A percentile compares a stretch with the other conserved stretches of the same genome.
Conservation (phyloP, 768 basidiomycete genomes). For the Termitomyces sp. region DNA sequence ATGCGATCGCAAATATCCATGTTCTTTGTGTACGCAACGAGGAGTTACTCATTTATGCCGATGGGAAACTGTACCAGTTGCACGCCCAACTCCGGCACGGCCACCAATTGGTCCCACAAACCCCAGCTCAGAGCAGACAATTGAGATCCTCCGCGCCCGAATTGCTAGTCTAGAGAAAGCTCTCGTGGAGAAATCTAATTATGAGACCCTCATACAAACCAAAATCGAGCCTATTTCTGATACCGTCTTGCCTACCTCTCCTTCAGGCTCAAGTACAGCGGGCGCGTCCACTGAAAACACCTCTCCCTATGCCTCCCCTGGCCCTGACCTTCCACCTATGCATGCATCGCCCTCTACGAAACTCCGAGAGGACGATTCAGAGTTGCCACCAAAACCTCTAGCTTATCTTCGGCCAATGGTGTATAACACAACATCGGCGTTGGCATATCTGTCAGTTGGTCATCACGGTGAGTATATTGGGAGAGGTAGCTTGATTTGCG, state of each 20-base stretch:
- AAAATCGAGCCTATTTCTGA: slow-evolving; percentile 15
- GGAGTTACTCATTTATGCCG: slow-evolving; percentile 45
- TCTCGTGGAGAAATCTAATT: slow-evolving; percentile 19
- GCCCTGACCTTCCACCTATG: slow-evolving; percentile 13
- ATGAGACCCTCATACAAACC: slow-evolving; percentile 3
- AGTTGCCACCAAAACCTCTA: slow-evolving; percentile 12
- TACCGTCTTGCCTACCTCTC: slow-evolving; percentile 12
- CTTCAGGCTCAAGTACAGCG: slow-evolving; percentile 21
- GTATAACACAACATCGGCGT: slow-evolving; percentile 38
- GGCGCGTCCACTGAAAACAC: slow-evolving; percentile 18
- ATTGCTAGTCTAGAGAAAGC: slow-evolving; percentile 28
- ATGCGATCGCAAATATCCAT: slow-evolving; percentile 48
- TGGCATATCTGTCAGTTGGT: slow-evolving; percentile 44
- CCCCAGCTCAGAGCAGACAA: slow-evolving; percentile 17
- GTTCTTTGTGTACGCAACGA: slow-evolving; percentile 37
- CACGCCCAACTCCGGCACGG: slow-evolving; percentile 40
- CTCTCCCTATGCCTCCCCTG: slow-evolving; percentile 18
- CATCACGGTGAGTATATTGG: slow-evolving; percentile 51
- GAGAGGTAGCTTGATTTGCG: slow-evolving; percentile 44
- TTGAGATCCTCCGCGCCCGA: slow-evolving; percentile 25
- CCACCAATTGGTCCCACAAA: slow-evolving; percentile 24
- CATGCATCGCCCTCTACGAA: not conserved
- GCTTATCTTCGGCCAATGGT: slow-evolving; percentile 30
- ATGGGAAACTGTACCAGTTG: slow-evolving; percentile 43
- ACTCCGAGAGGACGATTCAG: slow-evolving; percentile 13